Percentiles rank a stretch among this genome's conserved stretches.
These are phyloP conservation scores for Dipodascopsis uninucleata DNA, from an alignment of 805 yeast genomes.

Conservation along the genomic window DNA sequence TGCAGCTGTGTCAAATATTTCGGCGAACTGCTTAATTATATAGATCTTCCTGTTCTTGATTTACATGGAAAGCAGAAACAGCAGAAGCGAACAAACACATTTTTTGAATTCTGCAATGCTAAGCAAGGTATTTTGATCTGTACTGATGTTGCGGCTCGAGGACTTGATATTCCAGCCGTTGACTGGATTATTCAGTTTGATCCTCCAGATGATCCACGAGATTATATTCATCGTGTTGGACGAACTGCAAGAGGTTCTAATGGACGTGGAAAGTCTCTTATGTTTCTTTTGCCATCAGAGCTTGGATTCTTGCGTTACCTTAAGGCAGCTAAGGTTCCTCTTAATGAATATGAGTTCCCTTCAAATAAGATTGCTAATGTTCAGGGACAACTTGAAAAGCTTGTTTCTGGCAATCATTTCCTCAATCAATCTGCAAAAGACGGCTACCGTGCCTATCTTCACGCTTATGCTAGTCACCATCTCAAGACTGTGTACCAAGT, in stretches of 20 bases:
- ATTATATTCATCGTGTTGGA: conserved; percentile 97
- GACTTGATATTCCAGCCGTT: conserved; percentile 95
- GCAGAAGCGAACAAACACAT: conserved; percentile 96
- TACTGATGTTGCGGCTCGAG: conserved; percentile 99
- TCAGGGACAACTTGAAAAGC: conserved; percentile 86
- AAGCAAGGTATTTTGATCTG: conserved; percentile 88
- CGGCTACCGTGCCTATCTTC: conserved; percentile 93
- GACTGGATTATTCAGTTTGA: conserved; percentile 99
- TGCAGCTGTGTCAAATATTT: conserved; percentile 97
- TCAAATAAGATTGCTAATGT: conserved; percentile 91
- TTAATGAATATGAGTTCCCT: conserved; percentile 97
- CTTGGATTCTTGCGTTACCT: conserved; percentile 90
- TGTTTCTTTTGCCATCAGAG: conserved; percentile 93
- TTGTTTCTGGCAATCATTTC: conserved; percentile 88
- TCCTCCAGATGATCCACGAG: conserved; percentile 99
- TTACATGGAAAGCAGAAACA: conserved; percentile 98
- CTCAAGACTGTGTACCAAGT: conserved; percentile 94
- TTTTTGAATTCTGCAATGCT: conserved; percentile 97
- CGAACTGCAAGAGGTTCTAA: conserved; percentile 88
- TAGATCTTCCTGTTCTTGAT: conserved; percentile 93
- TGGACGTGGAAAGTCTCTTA: conserved; percentile 88
- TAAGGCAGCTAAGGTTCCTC: conserved; percentile 94
- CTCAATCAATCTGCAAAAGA: conserved; percentile 90
- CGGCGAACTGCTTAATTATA: conserved; percentile 90
- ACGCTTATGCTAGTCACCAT: conserved; percentile 96